Percentiles rank a stretch among this genome's conserved stretches.
These are phyloP conservation scores for Trypanosoma cruzi DNA, from an alignment of 208 protist species.

Conservation along the genomic window DNA sequence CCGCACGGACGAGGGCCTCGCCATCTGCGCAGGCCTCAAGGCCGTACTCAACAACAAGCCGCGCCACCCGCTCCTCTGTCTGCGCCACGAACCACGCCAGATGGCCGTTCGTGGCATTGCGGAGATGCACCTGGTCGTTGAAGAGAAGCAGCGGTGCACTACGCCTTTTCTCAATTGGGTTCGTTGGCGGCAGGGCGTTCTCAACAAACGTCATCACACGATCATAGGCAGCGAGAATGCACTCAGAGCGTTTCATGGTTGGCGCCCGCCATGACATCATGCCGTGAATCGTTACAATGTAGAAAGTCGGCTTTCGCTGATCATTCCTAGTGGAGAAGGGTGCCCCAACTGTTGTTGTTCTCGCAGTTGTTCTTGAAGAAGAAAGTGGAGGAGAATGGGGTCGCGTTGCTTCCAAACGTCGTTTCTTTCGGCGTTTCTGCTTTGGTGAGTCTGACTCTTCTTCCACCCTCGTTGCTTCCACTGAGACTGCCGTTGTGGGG, in stretches of 20 bases:
- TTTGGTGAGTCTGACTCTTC: not conserved
- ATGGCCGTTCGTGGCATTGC: slow-evolving; percentile 16
- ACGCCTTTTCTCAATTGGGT: slow-evolving; percentile 61
- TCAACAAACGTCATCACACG: slow-evolving; percentile 62
- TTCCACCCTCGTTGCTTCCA: not conserved
- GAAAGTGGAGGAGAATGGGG: not conserved
- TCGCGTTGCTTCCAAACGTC: not conserved
- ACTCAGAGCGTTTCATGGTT: slow-evolving; percentile 59
- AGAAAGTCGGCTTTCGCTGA: slow-evolving; percentile 32
- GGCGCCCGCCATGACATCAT: slow-evolving; percentile 80
- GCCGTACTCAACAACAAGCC: slow-evolving; percentile 77
- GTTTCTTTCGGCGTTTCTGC: not conserved
- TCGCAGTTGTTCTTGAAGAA: not conserved
- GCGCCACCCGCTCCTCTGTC: slow-evolving; percentile 39
- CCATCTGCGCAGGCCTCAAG: slow-evolving; percentile 76
- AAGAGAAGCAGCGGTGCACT: slow-evolving; percentile 64
- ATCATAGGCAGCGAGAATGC: slow-evolving; percentile 55
- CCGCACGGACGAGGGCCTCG: slow-evolving; percentile 51
- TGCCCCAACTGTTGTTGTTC: not conserved
- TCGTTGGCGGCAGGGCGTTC: slow-evolving; percentile 53
- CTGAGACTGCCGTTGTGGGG: not conserved
- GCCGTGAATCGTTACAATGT: slow-evolving; percentile 78
- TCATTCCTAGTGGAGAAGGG: slow-evolving; percentile 7
- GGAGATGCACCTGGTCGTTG: slow-evolving; percentile 72
- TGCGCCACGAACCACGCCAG: slow-evolving; percentile 26